phyloP scores from a whole-genome alignment of 352 stramenopile species.

The Phytophthora cactorum region DNA sequence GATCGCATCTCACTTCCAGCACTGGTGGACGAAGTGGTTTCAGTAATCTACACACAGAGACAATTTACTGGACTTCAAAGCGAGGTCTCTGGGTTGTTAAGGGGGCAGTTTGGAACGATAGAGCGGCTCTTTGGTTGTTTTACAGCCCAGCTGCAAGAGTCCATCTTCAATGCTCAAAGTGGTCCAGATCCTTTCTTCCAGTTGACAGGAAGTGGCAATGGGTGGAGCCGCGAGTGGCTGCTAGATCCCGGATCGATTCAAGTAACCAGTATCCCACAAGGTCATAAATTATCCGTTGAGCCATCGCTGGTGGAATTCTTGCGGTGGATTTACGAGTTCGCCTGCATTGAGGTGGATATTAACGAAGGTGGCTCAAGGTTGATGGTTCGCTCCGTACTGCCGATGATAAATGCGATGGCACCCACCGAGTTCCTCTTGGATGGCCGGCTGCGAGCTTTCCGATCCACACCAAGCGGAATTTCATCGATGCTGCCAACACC shows the following conservation, averaged over 20 bases:
- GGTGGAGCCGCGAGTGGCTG: background rate
- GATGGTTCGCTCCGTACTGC: background rate
- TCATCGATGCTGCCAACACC: background rate
- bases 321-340: conserved; percentile 5
- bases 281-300: background rate
- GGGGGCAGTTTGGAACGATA: background rate
- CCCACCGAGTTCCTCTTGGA: conserved; percentile 2
- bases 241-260: conserved; percentile 1
- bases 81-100: background rate
- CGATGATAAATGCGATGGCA: background rate
- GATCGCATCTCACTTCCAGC: background rate
- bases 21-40: conserved; percentile 6
- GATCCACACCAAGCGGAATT: conserved; percentile 4
- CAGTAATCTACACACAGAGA: conserved; percentile 2
- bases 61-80: conserved; percentile 4
- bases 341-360: background rate
- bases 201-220: background rate
- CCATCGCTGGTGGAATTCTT: conserved; percentile 9
- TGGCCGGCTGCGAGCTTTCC: conserved; percentile 1
- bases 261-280: background rate
- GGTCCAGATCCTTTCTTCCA: background rate
- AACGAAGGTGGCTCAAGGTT: background rate
- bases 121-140: conserved; percentile 1
- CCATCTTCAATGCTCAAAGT: background rate
- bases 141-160: background rate